These are phyloP conservation scores for Waltergamsia citrina DNA, from an alignment of 2,329 filamentous ascomycete species.

Conservation along the genomic window DNA sequence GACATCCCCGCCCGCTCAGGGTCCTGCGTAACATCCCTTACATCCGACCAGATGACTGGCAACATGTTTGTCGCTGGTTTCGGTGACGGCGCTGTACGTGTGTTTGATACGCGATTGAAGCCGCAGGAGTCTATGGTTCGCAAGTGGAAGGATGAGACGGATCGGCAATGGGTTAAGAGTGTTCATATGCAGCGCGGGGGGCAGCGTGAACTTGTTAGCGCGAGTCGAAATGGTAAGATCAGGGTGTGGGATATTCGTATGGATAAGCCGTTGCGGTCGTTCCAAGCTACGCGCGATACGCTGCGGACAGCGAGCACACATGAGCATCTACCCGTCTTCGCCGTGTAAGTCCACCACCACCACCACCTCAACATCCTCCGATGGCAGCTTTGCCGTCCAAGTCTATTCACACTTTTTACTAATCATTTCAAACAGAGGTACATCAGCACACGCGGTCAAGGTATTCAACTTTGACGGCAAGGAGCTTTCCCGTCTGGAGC, in stretches of 20 bases:
- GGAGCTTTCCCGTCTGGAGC: conserved; percentile 75
- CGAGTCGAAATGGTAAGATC: conserved; percentile 86
- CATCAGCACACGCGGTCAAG: conserved; percentile 79
- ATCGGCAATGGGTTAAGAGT: conserved; percentile 86
- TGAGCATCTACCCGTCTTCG: conserved; percentile 93
- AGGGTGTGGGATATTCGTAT: conserved; percentile 94
- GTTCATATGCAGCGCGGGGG: conserved; percentile 96
- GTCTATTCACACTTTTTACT: neutral
- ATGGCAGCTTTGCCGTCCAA: neutral
- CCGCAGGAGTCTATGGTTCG: conserved; percentile 88
- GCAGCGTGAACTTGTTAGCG: conserved; percentile 81
- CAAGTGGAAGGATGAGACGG: conserved; percentile 86
- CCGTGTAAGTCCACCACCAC: conserved; percentile 55
- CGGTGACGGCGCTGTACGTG: conserved; percentile 85
- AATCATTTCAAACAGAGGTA: conserved; percentile 52
- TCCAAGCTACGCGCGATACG: conserved; percentile 66
- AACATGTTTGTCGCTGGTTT: conserved; percentile 95
- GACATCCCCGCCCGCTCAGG: conserved; percentile 93
- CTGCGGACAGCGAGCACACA: conserved; percentile 84
- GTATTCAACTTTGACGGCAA: conserved; percentile 82
- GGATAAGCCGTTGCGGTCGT: conserved; percentile 65
- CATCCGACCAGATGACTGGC: conserved; percentile 94
- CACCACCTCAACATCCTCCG: conserved; percentile 2
- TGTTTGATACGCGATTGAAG: conserved; percentile 81
- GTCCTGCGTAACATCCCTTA: conserved; percentile 90